A percentile compares a stretch with the other conserved stretches of the same genome.
Conservation (phyloP, 495 filamentous ascomycete species). For the Aspergillus asperescens region DNA sequence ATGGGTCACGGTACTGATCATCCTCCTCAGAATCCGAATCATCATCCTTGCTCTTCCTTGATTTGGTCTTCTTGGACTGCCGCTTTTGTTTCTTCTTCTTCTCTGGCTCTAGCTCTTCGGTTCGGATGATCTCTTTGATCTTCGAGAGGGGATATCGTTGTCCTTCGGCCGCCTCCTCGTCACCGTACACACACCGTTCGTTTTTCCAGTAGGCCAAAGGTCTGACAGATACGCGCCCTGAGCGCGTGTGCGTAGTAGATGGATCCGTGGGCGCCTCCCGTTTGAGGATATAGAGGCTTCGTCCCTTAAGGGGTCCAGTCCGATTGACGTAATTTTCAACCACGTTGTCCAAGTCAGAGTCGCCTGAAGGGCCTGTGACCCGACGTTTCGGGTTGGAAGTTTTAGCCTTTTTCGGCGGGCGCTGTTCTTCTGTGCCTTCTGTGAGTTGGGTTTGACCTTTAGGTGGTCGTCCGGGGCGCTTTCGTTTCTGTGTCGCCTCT, state of each 20-base stretch:
- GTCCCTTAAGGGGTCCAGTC: slow-evolving; percentile 45
- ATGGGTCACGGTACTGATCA: slow-evolving; percentile 46
- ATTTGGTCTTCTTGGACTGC: slow-evolving; percentile 31
- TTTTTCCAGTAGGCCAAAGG: slow-evolving; percentile 86
- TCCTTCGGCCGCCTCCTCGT: slow-evolving; percentile 48
- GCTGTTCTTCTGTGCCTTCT: slow-evolving; percentile 23
- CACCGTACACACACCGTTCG: slow-evolving; percentile 67
- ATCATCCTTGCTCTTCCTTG: slow-evolving; percentile 32
- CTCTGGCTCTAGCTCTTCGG: slow-evolving; percentile 54
- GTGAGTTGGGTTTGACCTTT: slow-evolving; percentile 22
- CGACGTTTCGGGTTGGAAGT: slow-evolving; percentile 15
- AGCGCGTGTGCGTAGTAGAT: slow-evolving; percentile 47
- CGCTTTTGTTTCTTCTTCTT: slow-evolving; percentile 33
- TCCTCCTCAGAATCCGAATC: slow-evolving; percentile 46
- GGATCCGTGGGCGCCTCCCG: slow-evolving; percentile 56
- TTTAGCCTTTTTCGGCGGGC: slow-evolving; percentile 36
- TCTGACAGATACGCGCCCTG: slow-evolving; percentile 55
- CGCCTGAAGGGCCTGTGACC: slow-evolving; percentile 13
- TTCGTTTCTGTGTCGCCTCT: slow-evolving; percentile 18
- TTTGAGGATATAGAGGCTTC: slow-evolving; percentile 66
- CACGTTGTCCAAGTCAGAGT: slow-evolving; percentile 37
- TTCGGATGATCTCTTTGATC: slow-evolving; percentile 70
- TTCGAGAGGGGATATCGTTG: slow-evolving; percentile 54
- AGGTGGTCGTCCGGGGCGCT: slow-evolving; percentile 32
- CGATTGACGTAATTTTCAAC: slow-evolving; percentile 42